Evolutionary conservation across 2,329 filamentous ascomycete genomes (phyloP).

Genomic region (Neurospora sp.): DNA sequence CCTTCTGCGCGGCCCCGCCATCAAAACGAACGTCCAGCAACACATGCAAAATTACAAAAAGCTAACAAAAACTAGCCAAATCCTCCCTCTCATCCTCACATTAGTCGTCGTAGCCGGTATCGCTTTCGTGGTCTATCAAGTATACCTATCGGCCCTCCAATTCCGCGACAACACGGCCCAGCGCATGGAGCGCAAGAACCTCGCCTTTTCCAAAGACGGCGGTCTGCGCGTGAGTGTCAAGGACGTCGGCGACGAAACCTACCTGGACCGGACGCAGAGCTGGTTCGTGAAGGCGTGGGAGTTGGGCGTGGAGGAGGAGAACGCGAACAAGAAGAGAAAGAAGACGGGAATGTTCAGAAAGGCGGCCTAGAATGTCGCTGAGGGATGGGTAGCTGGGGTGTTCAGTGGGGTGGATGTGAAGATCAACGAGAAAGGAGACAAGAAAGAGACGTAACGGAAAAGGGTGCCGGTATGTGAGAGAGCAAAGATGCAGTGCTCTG

Average conservation of each 20-base stretch:
- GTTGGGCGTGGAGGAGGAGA: conserved; percentile 29
- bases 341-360: conserved; percentile 9
- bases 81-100: conserved; percentile 59
- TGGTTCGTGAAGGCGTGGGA: conserved; percentile 60
- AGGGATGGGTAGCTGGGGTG: not conserved
- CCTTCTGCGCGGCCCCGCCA: not conserved
- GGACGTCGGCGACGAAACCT: conserved; percentile 57
- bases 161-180: conserved; percentile 56
- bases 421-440: not conserved
- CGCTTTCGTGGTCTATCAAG: conserved; percentile 61
- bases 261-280: conserved; percentile 65
- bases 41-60: not conserved
- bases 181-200: conserved; percentile 66
- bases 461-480: not conserved
- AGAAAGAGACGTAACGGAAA: not conserved
- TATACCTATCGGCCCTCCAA: conserved; percentile 59
- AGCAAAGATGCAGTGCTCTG: not conserved
- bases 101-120: conserved; percentile 45
- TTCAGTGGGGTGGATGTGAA: not conserved
- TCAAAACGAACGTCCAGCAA: not conserved
- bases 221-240: conserved; percentile 58
- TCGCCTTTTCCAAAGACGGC: conserved; percentile 67
- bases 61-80: conserved; percentile 31
- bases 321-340: conserved; percentile 21
- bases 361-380: not conserved